These are phyloP conservation scores for Sporothrix brunneoviolacea DNA, from an alignment of 2,329 filamentous ascomycete genomes.

Conservation along the genomic window DNA sequence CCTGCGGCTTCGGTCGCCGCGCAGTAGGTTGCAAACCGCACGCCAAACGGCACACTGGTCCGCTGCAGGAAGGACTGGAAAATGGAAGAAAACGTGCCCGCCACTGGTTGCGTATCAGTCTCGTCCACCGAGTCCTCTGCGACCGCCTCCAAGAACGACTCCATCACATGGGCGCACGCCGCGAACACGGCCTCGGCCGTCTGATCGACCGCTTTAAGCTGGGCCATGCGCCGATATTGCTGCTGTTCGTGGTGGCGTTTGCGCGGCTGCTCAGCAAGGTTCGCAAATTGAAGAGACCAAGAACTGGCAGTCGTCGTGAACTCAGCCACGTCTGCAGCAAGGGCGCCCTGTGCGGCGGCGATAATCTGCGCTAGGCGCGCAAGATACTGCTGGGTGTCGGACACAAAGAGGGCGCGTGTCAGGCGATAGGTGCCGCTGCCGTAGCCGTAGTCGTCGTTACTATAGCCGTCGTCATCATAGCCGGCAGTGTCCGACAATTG, in stretches of 20 bases:
- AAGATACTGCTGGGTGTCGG: constrained; percentile 13
- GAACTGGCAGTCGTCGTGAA: background rate
- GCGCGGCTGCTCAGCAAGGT: background rate
- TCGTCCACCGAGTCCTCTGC: constrained; percentile 2
- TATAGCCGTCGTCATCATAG: too few species aligned
- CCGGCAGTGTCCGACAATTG: too few species aligned
- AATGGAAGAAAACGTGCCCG: constrained; percentile 2
- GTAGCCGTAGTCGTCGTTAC: background rate
- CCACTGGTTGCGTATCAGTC: background rate
- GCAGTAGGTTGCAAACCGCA: constrained; percentile 12
- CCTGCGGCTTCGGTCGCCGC: background rate
- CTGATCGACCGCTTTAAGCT: constrained; percentile 13
- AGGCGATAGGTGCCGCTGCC: background rate
- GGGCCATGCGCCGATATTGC: constrained; percentile 17
- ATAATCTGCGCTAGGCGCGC: constrained; percentile 8
- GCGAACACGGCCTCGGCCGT: background rate
- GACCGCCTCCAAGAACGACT: constrained; percentile 13
- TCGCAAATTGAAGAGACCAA: background rate
- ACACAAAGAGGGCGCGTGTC: constrained; percentile 8
- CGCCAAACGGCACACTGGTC: constrained; percentile 6
- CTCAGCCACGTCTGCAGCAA: background rate
- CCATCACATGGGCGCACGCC: constrained; percentile 8
- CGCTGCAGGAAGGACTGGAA: constrained; percentile 12
- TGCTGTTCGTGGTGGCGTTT: background rate
- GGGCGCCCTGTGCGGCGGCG: background rate